These are phyloP conservation scores for Cordyceps militaris DNA, from an alignment of 2,329 filamentous ascomycete species.

Conservation along the genomic window DNA sequence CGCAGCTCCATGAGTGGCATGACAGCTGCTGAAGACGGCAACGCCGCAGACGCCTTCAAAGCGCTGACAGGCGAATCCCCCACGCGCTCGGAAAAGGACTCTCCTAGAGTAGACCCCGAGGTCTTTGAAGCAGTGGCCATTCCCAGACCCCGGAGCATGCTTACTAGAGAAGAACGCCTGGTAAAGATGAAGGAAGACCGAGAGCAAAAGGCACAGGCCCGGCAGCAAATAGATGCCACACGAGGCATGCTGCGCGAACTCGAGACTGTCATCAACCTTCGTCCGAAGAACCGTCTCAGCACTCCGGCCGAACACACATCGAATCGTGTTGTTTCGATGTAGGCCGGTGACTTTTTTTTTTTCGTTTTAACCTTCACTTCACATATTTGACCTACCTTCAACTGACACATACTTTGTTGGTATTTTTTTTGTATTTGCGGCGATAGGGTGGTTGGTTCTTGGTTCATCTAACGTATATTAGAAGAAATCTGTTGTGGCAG, in stretches of 20 bases:
- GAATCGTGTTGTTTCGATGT: constrained; percentile 38
- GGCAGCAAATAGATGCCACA: constrained; percentile 72
- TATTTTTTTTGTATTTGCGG: background rate
- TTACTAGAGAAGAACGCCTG: constrained; percentile 83
- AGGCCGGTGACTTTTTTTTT: constrained; percentile 17
- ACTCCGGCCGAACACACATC: constrained; percentile 24
- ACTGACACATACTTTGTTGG: background rate
- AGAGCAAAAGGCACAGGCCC: constrained; percentile 60
- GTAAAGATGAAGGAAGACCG: constrained; percentile 83
- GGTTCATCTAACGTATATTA: constrained; percentile 4
- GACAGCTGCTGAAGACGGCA: constrained; percentile 50
- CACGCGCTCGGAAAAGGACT: constrained; percentile 44
- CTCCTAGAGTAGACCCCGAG: constrained; percentile 62
- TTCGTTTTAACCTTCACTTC: background rate
- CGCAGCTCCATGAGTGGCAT: constrained; percentile 60
- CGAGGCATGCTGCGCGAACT: constrained; percentile 88
- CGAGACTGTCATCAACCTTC: constrained; percentile 72
- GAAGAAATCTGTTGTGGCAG: background rate
- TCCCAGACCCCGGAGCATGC: constrained; percentile 57
- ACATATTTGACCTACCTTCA: constrained; percentile 6
- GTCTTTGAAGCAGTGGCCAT: constrained; percentile 88
- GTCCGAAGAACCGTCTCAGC: constrained; percentile 35
- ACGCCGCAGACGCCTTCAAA: constrained; percentile 58
- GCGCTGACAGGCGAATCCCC: constrained; percentile 67
- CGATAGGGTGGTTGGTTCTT: background rate